phyloP scores from a whole-genome alignment of 305 asterid species.

The Rubia peregrina region DNA sequence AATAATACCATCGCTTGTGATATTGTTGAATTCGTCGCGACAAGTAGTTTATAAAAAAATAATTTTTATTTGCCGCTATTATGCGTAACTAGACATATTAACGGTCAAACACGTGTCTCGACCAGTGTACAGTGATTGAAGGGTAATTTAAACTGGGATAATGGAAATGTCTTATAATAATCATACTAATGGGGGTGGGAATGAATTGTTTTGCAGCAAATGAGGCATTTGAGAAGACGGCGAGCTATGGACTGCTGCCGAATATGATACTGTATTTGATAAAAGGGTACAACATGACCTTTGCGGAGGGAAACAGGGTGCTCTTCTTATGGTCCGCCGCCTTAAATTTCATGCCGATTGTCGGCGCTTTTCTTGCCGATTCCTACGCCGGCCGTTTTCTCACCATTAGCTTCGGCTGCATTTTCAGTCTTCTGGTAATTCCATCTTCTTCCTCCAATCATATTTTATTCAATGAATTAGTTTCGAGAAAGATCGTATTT shows the following conservation, averaged over 20 bases:
- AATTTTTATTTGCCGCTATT: too few relatives aligned
- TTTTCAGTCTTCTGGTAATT: conserved; percentile 39
- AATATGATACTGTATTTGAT: conserved; percentile 33
- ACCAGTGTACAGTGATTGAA: too few relatives aligned
- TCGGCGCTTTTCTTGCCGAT: conserved; percentile 55
- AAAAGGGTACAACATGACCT: conserved; percentile 23
- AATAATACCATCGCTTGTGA: too few relatives aligned
- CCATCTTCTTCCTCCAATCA: neutral
- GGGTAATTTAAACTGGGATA: too few relatives aligned
- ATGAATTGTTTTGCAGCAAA: conserved; percentile 19
- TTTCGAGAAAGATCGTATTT: too few relatives aligned
- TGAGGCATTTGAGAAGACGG: conserved; percentile 34
- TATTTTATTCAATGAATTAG: too few relatives aligned
- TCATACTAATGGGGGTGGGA: too few relatives aligned
- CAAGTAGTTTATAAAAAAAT: too few relatives aligned
- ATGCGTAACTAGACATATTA: too few relatives aligned
- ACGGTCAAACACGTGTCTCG: too few relatives aligned
- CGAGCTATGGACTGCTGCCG: conserved; percentile 31
- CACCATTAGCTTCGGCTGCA: conserved; percentile 40
- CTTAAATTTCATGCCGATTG: conserved; percentile 39
- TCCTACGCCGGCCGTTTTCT: conserved; percentile 45
- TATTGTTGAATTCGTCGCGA: too few relatives aligned
- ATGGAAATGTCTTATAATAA: too few relatives aligned
- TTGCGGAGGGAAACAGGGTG: conserved; percentile 17
- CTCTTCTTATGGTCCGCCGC: conserved; percentile 40